Percentiles rank a stretch among this genome's conserved stretches.
phyloP scores from a whole-genome alignment of 2,329 filamentous ascomycete species.

The Xylariomycetidae sp. region DNA sequence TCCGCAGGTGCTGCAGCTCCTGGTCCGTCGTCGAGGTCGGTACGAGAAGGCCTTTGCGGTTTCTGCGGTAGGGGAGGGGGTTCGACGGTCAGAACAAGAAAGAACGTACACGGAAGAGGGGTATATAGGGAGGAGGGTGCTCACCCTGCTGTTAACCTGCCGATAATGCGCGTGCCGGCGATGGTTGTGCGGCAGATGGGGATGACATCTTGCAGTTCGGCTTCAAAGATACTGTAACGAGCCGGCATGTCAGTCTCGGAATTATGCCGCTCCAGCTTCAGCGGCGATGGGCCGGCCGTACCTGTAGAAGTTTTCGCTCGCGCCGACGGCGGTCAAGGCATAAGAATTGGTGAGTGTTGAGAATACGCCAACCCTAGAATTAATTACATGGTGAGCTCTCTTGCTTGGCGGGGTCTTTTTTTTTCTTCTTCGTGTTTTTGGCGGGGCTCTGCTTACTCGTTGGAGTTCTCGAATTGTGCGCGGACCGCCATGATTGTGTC shows the following conservation, averaged over 20 bases:
- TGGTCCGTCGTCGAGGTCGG: slow-evolving; percentile 96
- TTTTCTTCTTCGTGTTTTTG: slow-evolving; percentile 6
- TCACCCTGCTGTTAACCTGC: slow-evolving; percentile 87
- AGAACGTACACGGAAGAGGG: not conserved
- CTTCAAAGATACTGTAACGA: slow-evolving; percentile 84
- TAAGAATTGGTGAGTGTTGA: slow-evolving; percentile 96
- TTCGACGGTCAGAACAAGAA: no score
- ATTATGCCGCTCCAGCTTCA: not conserved
- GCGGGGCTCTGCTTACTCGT: slow-evolving; percentile 56
- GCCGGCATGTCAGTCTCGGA: slow-evolving; percentile 9
- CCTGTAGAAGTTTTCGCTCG: slow-evolving; percentile 98
- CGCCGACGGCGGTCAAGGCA: slow-evolving; percentile 87
- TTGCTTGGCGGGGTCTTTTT: slow-evolving; percentile 2
- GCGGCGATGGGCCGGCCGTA: slow-evolving; percentile 29
- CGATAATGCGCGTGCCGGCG: slow-evolving; percentile 92
- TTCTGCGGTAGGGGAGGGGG: no score
- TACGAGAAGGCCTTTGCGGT: slow-evolving; percentile 93
- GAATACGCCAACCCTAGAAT: slow-evolving; percentile 85
- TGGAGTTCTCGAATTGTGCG: slow-evolving; percentile 83
- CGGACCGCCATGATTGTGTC: slow-evolving; percentile 56
- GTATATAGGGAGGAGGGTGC: slow-evolving; percentile 24
- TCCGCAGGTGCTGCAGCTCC: slow-evolving; percentile 94
- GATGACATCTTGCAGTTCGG: slow-evolving; percentile 94
- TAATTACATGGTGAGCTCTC: not conserved
- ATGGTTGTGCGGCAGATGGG: slow-evolving; percentile 97